Conservation (phyloP, 495 filamentous ascomycete genomes). For the Penicillium argentinense region DNA sequence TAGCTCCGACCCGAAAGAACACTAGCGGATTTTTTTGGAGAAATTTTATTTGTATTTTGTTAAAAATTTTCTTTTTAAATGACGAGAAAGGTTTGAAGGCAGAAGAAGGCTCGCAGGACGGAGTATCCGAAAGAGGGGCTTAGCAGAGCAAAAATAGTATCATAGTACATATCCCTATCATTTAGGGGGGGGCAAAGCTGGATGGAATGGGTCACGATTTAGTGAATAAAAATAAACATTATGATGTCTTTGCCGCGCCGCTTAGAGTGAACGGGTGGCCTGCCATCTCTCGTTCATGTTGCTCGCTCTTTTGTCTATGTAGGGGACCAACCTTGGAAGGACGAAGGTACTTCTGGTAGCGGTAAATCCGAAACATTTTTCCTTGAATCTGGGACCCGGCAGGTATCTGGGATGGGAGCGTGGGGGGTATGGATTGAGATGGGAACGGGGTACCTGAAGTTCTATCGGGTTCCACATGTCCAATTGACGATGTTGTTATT, state of each 20-base stretch:
- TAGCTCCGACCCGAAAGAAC: no score
- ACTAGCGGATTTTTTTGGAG: no score
- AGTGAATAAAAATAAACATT: conserved; percentile 4
- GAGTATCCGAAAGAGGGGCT: background rate
- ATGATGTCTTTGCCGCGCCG: background rate
- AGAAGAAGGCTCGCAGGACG: background rate
- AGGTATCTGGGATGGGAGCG: background rate
- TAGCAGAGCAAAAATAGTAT: conserved; percentile 2
- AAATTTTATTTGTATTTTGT: no score
- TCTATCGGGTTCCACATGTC: background rate
- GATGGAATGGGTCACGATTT: background rate
- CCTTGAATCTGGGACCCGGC: background rate
- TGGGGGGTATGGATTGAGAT: background rate
- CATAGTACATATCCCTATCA: background rate
- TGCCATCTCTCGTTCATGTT: background rate
- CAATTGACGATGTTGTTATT: background rate
- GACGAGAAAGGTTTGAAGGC: background rate
- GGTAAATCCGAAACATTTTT: conserved; percentile 1
- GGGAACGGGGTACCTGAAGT: background rate
- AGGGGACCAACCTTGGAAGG: no score
- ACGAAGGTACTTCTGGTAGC: no score
- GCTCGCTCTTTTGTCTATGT: no score
- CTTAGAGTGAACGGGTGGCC: background rate
- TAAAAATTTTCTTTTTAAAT: no score
- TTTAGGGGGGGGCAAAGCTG: background rate